Evolutionary conservation across 805 yeast species (phyloP).

Genomic region (Metschnikowia picachoensis): DNA sequence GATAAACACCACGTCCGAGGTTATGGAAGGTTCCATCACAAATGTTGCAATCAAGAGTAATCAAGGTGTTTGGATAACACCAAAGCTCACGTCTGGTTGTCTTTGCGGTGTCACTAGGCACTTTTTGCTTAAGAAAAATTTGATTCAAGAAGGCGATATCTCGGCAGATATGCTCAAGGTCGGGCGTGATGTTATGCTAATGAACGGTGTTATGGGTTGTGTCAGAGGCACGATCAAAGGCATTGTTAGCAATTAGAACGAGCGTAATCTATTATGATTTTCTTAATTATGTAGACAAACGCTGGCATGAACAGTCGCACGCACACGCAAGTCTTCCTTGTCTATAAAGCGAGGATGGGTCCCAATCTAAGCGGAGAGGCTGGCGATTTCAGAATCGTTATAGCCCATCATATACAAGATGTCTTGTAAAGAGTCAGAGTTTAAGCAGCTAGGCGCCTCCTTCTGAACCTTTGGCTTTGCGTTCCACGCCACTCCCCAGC

Average conservation of each 20-base stretch:
- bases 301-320: too few relatives aligned
- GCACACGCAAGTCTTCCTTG: too few relatives aligned
- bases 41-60: slow-evolving; percentile 63
- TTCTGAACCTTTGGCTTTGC: slow-evolving; percentile 92
- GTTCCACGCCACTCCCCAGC: slow-evolving; percentile 95
- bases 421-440: slow-evolving; percentile 69
- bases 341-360: too few relatives aligned
- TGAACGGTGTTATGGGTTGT: slow-evolving; percentile 84
- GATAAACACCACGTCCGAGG: slow-evolving; percentile 49
- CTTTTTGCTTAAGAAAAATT: slow-evolving; percentile 50
- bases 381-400: slow-evolving; percentile 49
- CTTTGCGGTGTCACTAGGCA: slow-evolving; percentile 80
- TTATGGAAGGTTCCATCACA: slow-evolving; percentile 81
- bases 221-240: slow-evolving; percentile 50
- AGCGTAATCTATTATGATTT: too few relatives aligned
- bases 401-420: slow-evolving; percentile 79
- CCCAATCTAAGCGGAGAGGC: slow-evolving; percentile 1
- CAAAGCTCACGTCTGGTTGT: slow-evolving; percentile 74
- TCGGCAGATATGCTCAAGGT: slow-evolving; percentile 40
- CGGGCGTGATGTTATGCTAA: slow-evolving; percentile 71
- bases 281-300: too few relatives aligned
- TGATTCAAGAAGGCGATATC: slow-evolving; percentile 52
- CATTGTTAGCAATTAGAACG: background rate
- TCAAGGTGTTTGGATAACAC: slow-evolving; percentile 69
- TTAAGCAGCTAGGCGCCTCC: slow-evolving; percentile 78